Evolutionary conservation across 169 alveolate genomes (phyloP).

Genomic region (Cryptosporidium muris): DNA sequence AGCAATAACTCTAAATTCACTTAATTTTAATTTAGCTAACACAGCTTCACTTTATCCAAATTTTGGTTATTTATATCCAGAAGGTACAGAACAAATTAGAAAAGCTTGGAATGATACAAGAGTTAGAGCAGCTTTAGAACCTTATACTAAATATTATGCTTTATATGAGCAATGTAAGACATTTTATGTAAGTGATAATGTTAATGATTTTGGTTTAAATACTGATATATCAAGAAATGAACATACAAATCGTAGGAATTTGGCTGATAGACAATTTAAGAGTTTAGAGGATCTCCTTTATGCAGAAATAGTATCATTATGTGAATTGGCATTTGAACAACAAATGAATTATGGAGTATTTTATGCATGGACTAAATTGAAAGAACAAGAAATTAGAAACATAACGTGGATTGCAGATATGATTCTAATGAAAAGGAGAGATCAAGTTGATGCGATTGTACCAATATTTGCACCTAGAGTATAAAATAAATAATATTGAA

Average conservation of each 20-base stretch:
- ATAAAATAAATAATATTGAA: constrained; percentile 11
- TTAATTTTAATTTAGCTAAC: constrained; percentile 79
- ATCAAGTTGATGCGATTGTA: constrained; percentile 83
- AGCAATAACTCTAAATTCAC: constrained; percentile 81
- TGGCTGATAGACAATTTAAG: constrained; percentile 70
- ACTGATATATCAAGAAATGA: constrained; percentile 45
- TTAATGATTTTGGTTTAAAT: constrained; percentile 42
- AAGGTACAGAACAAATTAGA: constrained; percentile 88
- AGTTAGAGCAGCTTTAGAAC: constrained; percentile 89
- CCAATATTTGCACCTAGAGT: constrained; percentile 83
- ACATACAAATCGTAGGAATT: constrained; percentile 17
- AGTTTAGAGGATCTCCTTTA: constrained; percentile 95
- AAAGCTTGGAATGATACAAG: constrained; percentile 90
- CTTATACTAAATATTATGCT: constrained; percentile 84
- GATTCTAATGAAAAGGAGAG: constrained; percentile 85
- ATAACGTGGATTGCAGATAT: constrained; percentile 97
- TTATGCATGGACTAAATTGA: constrained; percentile 96
- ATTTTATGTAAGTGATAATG: constrained; percentile 73
- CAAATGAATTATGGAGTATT: constrained; percentile 95
- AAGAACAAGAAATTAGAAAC: constrained; percentile 97
- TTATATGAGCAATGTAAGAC: constrained; percentile 87
- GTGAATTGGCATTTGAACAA: constrained; percentile 95
- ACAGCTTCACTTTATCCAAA: constrained; percentile 88
- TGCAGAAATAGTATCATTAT: constrained; percentile 92
- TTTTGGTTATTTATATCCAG: constrained; percentile 90